Evolutionary conservation across 257 asterid species (phyloP), one percentile per base, ranked within the genome.

Genomic region (Forsythia viridissima): DNA sequence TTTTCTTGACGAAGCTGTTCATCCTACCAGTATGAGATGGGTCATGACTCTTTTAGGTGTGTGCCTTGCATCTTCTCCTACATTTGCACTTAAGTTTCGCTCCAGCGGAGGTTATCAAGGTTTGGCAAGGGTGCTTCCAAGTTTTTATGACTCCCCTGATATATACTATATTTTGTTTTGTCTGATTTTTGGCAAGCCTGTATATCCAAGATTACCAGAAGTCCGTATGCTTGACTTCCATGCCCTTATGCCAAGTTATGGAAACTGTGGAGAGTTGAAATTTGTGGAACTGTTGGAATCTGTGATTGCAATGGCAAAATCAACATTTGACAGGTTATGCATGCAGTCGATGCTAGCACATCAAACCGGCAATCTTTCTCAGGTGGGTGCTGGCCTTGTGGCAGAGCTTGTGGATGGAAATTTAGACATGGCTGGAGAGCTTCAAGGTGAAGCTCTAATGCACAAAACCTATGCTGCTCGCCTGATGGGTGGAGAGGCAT

Each of bases 11-110:
- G 99, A 96, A 89, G 93, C 97, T 63, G 98, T 96, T 84, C 99
- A 96, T 88, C 99, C 99, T 63, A 92, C 99, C 75, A 96, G 98
- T 83, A 96, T 96, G 99, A 90, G 99, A 87, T 96, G 99, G 99
- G 88, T 96, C 88, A 96, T 92, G 95, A 96, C 98, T 87, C 98
- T 96, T 85, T 87, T 93, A 63, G 99, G 99, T 63, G 99, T 93
- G 79, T 93, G 97, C 87, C 94, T 96, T 77, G 90, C 90, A 76
- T 96, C 99, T 80, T 96, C 99, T 79, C 95, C 99, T 41, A 93
- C 97, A 75, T 96, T 96, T 75, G 87, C 99, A 11, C 97, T 92
- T 46, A 96, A 92, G 82, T 96, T 96, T 82, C 98, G 98, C 73
- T 84, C 97, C 13, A 93, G 97, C 86, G 99, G 99, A 80, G 98